phyloP scores from a whole-genome alignment of 768 basidiomycete species.

The Tulasnella sp. region DNA sequence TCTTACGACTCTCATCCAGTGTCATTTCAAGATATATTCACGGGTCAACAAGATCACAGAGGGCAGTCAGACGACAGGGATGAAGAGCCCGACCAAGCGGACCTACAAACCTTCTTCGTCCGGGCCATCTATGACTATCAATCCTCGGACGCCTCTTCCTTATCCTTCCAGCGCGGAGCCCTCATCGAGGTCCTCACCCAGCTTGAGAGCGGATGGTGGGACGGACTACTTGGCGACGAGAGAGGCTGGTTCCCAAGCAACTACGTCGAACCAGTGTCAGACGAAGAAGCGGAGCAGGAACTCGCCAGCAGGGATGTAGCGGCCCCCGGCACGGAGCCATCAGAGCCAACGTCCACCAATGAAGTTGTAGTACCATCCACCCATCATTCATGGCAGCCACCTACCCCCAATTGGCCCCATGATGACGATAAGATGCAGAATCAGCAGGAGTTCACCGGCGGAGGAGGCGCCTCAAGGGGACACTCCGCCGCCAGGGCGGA shows the following conservation, averaged over 20 bases:
- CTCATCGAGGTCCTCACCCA: constrained; percentile 89
- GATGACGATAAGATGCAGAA: background rate
- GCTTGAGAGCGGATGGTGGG: constrained; percentile 97
- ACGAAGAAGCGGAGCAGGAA: constrained; percentile 65
- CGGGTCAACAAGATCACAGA: background rate
- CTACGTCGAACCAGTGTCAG: constrained; percentile 70
- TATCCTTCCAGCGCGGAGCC: constrained; percentile 78
- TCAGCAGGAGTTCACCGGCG: background rate
- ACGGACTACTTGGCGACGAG: constrained; percentile 78
- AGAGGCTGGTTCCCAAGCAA: constrained; percentile 96
- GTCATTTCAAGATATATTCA: constrained; percentile 11
- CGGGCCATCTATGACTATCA: constrained; percentile 86
- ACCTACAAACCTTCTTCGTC: constrained; percentile 59
- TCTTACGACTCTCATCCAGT: constrained; percentile 4
- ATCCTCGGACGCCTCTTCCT: constrained; percentile 75
- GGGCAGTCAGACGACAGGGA: background rate
- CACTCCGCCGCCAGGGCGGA: constrained; percentile 20
- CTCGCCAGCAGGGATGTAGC: constrained; percentile 31
- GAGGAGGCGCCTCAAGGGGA: background rate
- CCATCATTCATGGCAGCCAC: background rate
- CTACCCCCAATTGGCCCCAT: constrained; percentile 2
- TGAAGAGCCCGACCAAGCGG: constrained; percentile 4
- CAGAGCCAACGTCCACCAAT: constrained; percentile 43
- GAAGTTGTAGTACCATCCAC: constrained; percentile 28
- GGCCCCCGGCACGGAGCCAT: constrained; percentile 40